Evolutionary conservation across 352 stramenopile genomes (phyloP), one percentile per base, ranked within the genome.

Genomic region (Phytopythium kandeliae): DNA sequence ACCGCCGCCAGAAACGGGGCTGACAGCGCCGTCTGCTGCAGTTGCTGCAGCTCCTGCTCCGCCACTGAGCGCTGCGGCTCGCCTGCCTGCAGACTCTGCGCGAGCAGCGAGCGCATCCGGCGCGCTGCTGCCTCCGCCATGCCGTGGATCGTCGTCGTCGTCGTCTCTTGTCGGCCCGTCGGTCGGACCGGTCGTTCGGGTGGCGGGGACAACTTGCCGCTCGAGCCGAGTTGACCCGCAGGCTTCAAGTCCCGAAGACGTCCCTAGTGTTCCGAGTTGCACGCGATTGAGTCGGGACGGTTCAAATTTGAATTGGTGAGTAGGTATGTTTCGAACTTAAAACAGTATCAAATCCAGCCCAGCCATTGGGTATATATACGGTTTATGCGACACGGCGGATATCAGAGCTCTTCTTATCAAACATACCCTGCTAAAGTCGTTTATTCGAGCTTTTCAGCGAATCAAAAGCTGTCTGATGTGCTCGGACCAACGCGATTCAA

Each of bases 1-100:
- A 91, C 47, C 15, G 53, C 40, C 16, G 56, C 59, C 0, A 93
- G 55, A 34, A 86, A 77, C 4, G 62, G 16, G 8, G 63, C 58
- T 0, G 62, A 51, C 26, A 79, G 46, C 3, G 65, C 57, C 19
- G 31, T 16, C 21, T 63, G 53, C 42, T 88, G 70, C n/a, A 88
- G 58, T 36, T 70, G 36, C 41, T 83, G 65, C 25, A 92, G 65
- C 42, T 86, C 65, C 11, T 66, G 41, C 57, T 89, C 76, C n/a
- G 81, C 78, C 17, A 55, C 52, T 3, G 58, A 62, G 25, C 78
- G 80, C 48, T 69, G 48, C 1, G 74, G 67, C 28, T 78, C 63
- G 4, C 49, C 31, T 24, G 67, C 63, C 16, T 50, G 54, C 38
- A 89, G 57, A 45, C 69, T 87, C 56, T 57, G 58, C 17, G 64